phyloP scores from a whole-genome alignment of 1,284 basidiomycete genomes.

The Ustilago crameri region DNA sequence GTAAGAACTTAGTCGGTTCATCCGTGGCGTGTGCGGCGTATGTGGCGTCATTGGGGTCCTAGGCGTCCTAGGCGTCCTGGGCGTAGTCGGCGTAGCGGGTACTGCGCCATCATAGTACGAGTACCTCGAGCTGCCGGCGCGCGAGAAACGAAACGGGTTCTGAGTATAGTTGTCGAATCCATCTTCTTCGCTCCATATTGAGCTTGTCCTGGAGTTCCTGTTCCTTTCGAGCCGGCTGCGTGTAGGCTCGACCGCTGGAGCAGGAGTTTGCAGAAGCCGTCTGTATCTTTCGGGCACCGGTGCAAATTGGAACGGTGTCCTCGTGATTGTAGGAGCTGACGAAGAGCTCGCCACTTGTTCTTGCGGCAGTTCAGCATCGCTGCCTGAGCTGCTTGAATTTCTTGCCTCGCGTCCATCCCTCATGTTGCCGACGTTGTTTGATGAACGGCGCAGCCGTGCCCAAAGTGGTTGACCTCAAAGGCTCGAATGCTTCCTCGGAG shows the following conservation, averaged over 20 bases:
- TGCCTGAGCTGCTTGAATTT: background rate
- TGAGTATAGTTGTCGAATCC: slow-evolving; percentile 17
- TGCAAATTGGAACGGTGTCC: slow-evolving; percentile 17
- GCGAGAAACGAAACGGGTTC: slow-evolving; percentile 2
- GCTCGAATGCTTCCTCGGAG: no score
- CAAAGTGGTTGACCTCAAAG: no score
- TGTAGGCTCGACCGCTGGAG: background rate
- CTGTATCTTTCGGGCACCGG: slow-evolving; percentile 22
- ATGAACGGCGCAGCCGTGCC: no score
- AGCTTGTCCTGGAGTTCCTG: slow-evolving; percentile 1
- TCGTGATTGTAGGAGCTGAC: slow-evolving; percentile 1
- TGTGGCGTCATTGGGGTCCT: no score
- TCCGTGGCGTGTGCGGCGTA: slow-evolving; percentile 11
- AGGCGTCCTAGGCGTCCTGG: no score
- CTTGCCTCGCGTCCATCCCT: no score
- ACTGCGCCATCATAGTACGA: background rate
- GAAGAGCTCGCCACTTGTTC: background rate
- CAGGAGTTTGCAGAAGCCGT: slow-evolving; percentile 4
- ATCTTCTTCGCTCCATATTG: slow-evolving; percentile 6
- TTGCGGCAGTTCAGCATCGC: background rate
- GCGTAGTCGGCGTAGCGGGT: slow-evolving; percentile 8
- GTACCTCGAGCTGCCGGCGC: slow-evolving; percentile 2
- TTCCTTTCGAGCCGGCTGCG: slow-evolving; percentile 1
- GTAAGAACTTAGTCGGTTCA: background rate
- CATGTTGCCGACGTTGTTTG: no score